phyloP scores from a whole-genome alignment of 2,329 filamentous ascomycete genomes.

The Lasiodiplodia sp. region DNA sequence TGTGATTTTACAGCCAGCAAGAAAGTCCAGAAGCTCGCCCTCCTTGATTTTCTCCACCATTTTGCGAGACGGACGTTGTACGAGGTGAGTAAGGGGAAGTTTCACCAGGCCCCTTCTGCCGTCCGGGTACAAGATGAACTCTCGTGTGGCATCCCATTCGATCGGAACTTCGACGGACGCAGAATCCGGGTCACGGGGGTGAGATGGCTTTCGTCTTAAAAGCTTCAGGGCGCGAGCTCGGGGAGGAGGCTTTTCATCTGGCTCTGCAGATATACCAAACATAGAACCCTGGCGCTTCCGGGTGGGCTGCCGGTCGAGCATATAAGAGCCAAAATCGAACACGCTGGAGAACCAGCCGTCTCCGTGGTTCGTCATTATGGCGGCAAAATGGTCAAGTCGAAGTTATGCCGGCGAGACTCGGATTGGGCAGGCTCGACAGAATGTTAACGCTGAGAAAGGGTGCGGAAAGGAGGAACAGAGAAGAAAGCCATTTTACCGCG shows the following conservation, averaged over 20 bases:
- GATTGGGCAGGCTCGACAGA: neutral
- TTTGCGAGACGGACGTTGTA: neutral
- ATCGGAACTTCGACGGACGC: neutral
- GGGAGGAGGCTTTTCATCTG: neutral
- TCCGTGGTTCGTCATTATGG: neutral
- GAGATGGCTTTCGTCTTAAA: neutral
- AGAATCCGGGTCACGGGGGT: neutral
- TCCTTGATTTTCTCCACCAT: neutral
- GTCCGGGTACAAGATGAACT: neutral
- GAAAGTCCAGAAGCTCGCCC: neutral
- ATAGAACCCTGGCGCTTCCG: neutral
- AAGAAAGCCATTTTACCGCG: neutral
- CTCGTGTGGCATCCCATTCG: slow-evolving; percentile 4
- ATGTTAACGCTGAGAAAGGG: neutral
- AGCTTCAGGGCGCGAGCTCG: neutral
- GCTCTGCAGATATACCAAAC: neutral
- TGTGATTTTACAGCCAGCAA: neutral
- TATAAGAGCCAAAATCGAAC: neutral
- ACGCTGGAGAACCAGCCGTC: neutral
- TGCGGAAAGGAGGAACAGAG: neutral
- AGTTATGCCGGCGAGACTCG: neutral
- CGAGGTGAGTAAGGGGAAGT: neutral
- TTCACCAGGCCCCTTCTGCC: neutral
- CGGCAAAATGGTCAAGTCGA: too few relatives aligned
- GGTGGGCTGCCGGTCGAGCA: neutral